Evolutionary conservation across 208 protist species (phyloP), one percentile per base, ranked within the genome.

Genomic region (Wallacemonas sp.): DNA sequence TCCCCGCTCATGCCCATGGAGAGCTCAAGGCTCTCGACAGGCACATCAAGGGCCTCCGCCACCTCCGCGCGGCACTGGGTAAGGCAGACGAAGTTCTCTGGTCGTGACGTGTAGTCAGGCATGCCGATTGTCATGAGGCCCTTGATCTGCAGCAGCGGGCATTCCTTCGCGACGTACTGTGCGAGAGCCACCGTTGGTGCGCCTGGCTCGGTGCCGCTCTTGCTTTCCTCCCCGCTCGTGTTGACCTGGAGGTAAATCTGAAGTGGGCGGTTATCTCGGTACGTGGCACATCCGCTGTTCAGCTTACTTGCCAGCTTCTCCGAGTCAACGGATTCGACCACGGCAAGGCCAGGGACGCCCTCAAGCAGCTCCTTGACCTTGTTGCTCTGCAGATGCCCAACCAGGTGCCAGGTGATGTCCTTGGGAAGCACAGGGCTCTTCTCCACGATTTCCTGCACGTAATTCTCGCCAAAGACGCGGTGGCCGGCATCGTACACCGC

Each of bases 101-200:
- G 78, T 27, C 70, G 58, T 50, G 81, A 87, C 10, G 84, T 90
- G 65, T 90, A 89, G 67, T 93, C 87, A 2, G 79, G 85, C 76
- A 81, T 92, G 37, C 98, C 98, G 58, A 99, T 99, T 24, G 97
- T 99, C 98, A 99, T 99, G 17, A 99, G 71, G 24, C 98, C 98
- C 15, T 57, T 50, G 15, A 99, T 70, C 0, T 75, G 55, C 55
- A 99, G 55, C 37, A 87, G 62, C 26, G 78, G 72, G 68, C 94
- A 98, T n/a, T 79, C 59, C 15, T 63, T 66, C 5, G 55, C 29
- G 48, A 98, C 87, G 76, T 88, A 45, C 63, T 75, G 29, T 3
- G 86, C 88, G 2, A 99, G 71, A 1, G 76, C 67, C 52, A 89
- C 77, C 12, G 89, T 83, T n/a, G 58, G 55, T 36, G 82, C 72